phyloP scores from a whole-genome alignment of 257 asterid genomes.

The Thymus quinquecostatus region DNA sequence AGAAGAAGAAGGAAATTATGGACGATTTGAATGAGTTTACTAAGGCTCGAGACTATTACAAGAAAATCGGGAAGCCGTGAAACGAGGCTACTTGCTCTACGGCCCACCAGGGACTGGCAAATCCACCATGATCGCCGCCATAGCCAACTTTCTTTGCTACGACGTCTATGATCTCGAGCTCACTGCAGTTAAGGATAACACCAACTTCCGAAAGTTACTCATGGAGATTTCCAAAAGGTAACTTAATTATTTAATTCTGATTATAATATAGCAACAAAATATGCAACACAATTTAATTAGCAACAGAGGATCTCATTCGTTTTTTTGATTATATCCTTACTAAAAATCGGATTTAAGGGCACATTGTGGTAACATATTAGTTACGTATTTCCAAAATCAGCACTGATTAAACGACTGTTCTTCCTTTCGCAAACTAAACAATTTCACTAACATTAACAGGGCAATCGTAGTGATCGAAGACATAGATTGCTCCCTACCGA shows the following conservation, averaged over 20 bases:
- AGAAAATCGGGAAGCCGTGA: slow-evolving; percentile 15
- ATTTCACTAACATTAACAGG: background rate
- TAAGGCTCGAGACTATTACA: slow-evolving; percentile 1
- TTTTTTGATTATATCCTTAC: no score
- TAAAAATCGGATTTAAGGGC: no score
- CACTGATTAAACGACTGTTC: no score
- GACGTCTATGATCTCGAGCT: slow-evolving; percentile 25
- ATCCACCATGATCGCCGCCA: slow-evolving; percentile 28
- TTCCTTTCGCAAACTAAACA: no score
- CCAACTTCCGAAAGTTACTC: background rate
- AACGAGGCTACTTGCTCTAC: slow-evolving; percentile 24
- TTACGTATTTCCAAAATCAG: no score
- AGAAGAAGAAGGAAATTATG: slow-evolving; percentile 20
- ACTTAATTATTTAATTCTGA: no score
- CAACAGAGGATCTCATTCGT: no score
- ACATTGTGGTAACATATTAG: no score
- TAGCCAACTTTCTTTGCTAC: slow-evolving; percentile 22
- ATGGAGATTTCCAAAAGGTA: slow-evolving; percentile 18
- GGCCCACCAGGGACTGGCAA: slow-evolving; percentile 30
- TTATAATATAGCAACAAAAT: no score
- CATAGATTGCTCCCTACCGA: slow-evolving; percentile 22
- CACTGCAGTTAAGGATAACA: slow-evolving; percentile 10
- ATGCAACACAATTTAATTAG: no score
- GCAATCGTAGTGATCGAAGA: slow-evolving; percentile 29
- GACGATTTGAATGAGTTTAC: slow-evolving; percentile 20